Percentiles rank a stretch among this genome's conserved stretches.
These are phyloP conservation scores for Mycena citricolor DNA, from an alignment of 1,284 basidiomycete species.

Conservation along the genomic window DNA sequence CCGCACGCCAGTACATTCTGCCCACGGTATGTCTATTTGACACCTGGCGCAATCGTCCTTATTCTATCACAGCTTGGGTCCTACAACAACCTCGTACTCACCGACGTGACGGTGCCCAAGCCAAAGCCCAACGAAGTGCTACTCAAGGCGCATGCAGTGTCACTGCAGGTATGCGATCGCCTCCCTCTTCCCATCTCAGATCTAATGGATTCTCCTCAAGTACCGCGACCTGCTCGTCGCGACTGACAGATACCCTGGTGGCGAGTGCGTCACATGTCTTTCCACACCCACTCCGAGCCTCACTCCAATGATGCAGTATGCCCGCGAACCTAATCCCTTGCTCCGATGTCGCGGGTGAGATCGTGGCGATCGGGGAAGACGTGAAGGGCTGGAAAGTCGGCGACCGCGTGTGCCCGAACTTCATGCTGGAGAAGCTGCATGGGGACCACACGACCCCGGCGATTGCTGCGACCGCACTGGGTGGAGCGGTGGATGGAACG, in stretches of 20 bases:
- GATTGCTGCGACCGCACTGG: background rate
- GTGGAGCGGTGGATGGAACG: background rate
- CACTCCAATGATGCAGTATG: too few relatives aligned
- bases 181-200: background rate
- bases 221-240: slow-evolving; percentile 42
- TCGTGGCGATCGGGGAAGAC: slow-evolving; percentile 12
- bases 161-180: slow-evolving; percentile 35
- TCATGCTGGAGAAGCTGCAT: background rate
- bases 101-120: background rate
- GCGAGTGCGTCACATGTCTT: background rate
- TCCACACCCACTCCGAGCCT: too few relatives aligned
- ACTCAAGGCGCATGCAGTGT: slow-evolving; percentile 31
- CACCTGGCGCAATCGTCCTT: background rate
- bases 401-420: slow-evolving; percentile 5
- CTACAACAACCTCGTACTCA: slow-evolving; percentile 1
- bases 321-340: slow-evolving; percentile 3
- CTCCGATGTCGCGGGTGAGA: slow-evolving; percentile 13
- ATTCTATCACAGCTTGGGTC: slow-evolving; percentile 3
- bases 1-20: slow-evolving; percentile 11
- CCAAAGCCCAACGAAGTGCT: slow-evolving; percentile 12
- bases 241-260: slow-evolving; percentile 33
- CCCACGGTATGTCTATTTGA: slow-evolving; percentile 4
- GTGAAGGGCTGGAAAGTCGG: slow-evolving; percentile 13
- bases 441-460: background rate
- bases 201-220: slow-evolving; percentile 23